Evolutionary conservation across 345 rosid genomes (phyloP).

Genomic region (Eucalyptus cloeziana): DNA sequence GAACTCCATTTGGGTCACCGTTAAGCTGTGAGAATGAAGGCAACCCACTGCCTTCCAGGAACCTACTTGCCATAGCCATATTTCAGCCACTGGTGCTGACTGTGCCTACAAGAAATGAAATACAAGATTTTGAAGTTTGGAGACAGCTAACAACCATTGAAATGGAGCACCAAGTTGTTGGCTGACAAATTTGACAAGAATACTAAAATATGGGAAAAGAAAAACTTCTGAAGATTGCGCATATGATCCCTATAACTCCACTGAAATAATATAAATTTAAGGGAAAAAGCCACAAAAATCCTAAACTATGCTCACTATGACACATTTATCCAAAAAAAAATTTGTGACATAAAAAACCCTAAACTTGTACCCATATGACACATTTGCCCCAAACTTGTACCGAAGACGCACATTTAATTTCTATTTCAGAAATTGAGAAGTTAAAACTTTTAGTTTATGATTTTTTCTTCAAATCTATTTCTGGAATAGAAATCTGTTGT

Average conservation of each 20-base stretch:
- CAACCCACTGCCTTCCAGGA: slow-evolving; percentile 89
- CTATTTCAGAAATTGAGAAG: too few species aligned
- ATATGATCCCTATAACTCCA: not conserved
- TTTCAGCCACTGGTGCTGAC: slow-evolving; percentile 68
- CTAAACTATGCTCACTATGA: too few species aligned
- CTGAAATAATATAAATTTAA: not conserved
- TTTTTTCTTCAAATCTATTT: too few species aligned
- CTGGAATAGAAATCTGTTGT: too few species aligned
- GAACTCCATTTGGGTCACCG: slow-evolving; percentile 87
- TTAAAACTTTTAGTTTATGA: too few species aligned
- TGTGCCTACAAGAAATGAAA: slow-evolving; percentile 50
- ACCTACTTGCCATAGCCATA: slow-evolving; percentile 93
- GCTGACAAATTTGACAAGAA: not conserved
- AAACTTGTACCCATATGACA: too few species aligned
- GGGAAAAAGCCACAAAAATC: too few species aligned
- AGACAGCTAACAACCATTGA: not conserved
- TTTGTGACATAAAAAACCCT: fast-evolving
- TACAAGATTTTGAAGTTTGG: not conserved
- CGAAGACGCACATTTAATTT: too few species aligned
- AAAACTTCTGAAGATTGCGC: not conserved
- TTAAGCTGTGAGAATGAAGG: slow-evolving; percentile 85
- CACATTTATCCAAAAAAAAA: too few species aligned
- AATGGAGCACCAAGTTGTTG: not conserved
- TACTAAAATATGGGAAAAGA: not conserved
- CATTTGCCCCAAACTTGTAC: too few species aligned